A percentile compares a stretch with the other conserved stretches of the same genome.
Conservation (phyloP, 2,329 filamentous ascomycete species). For the Sporothrix luriei region DNA sequence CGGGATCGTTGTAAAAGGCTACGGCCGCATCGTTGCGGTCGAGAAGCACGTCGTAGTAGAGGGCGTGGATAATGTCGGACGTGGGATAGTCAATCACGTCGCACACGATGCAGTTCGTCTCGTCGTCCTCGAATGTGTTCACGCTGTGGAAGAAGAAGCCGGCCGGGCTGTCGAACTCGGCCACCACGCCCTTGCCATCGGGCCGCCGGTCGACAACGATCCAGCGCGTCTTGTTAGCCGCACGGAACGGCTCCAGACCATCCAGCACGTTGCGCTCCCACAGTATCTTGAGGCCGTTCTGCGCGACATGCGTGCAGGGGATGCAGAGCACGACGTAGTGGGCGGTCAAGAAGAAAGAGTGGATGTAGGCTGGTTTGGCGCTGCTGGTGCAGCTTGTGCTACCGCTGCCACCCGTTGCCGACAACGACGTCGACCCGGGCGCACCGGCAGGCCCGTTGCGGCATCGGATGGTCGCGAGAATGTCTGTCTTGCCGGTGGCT, state of each 20-base stretch:
- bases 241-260: slow-evolving; percentile 65
- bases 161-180: slow-evolving; percentile 66
- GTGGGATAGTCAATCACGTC: slow-evolving; percentile 68
- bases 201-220: slow-evolving; percentile 69
- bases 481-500: slow-evolving; percentile 63
- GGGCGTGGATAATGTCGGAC: slow-evolving; percentile 63
- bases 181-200: slow-evolving; percentile 61
- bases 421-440: not conserved
- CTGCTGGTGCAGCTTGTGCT: not conserved
- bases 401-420: not conserved
- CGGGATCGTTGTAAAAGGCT: slow-evolving; percentile 49
- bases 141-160: slow-evolving; percentile 80
- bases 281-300: slow-evolving; percentile 61
- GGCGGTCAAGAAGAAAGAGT: slow-evolving; percentile 74
- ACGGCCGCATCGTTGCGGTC: slow-evolving; percentile 52
- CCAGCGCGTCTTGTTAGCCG: slow-evolving; percentile 63
- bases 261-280: slow-evolving; percentile 70
- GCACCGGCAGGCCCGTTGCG: slow-evolving; percentile 42
- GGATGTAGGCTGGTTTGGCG: slow-evolving; percentile 68
- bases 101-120: slow-evolving; percentile 53
- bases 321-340: slow-evolving; percentile 74
- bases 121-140: slow-evolving; percentile 72
- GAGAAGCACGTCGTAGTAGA: slow-evolving; percentile 71
- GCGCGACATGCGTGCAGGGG: slow-evolving; percentile 64
- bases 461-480: slow-evolving; percentile 60